Evolutionary conservation across 345 rosid species (phyloP).

Genomic region (Brassica incana): DNA sequence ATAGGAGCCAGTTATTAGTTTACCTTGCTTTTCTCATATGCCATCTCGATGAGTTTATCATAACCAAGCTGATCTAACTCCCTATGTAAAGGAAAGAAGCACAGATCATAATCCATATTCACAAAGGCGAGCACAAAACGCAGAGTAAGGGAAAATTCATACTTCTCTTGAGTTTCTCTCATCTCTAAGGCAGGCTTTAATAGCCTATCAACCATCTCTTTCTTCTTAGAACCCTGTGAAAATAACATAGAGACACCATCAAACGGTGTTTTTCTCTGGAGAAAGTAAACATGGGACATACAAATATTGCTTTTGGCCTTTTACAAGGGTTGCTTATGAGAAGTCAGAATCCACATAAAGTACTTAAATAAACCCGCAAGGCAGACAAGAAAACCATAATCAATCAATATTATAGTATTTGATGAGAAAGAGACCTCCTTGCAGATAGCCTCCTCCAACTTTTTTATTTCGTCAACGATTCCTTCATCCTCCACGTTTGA

Average conservation of each 20-base stretch:
- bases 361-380: not conserved
- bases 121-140: constrained; percentile 15
- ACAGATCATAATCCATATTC: not conserved
- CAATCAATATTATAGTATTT: constrained; percentile 1
- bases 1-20: constrained; percentile 4
- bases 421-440: constrained; percentile 56
- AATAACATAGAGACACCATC: constrained; percentile 26
- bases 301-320: not conserved
- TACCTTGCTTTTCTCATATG: constrained; percentile 86
- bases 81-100: constrained; percentile 44
- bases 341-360: not conserved
- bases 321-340: not conserved
- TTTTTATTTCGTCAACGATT: constrained; percentile 54
- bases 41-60: constrained; percentile 75
- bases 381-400: constrained; percentile 8
- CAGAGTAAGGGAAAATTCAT: constrained; percentile 16
- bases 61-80: constrained; percentile 69
- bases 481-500: constrained; percentile 58
- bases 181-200: constrained; percentile 57
- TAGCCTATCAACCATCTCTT: constrained; percentile 55
- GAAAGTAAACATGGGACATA: constrained; percentile 29
- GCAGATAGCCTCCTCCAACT: constrained; percentile 57
- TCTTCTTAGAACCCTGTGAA: constrained; percentile 69
- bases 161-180: constrained; percentile 74
- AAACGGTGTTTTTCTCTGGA: not conserved